These are phyloP conservation scores for Kwoniella europaea DNA, from an alignment of 768 basidiomycete genomes.

Conservation along the genomic window DNA sequence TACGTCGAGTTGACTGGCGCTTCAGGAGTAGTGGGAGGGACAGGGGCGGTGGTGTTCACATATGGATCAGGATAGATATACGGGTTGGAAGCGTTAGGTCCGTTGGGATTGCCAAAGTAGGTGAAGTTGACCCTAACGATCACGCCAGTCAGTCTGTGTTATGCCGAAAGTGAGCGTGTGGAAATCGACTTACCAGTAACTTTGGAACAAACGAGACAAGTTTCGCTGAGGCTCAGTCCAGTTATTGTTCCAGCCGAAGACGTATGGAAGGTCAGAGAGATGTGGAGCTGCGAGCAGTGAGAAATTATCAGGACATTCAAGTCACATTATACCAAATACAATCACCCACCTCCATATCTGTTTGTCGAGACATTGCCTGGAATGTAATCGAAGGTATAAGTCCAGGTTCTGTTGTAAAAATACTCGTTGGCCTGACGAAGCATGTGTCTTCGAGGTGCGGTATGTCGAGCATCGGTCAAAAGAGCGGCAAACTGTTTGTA, in stretches of 20 bases:
- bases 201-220: conserved; percentile 37
- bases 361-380: background rate
- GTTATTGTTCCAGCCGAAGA: conserved; percentile 20
- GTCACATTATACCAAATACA: background rate
- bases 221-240: conserved; percentile 34
- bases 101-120: conserved; percentile 46
- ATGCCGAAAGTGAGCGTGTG: background rate
- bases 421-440: conserved; percentile 37
- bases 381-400: conserved; percentile 47
- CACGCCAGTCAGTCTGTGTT: background rate
- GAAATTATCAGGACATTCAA: background rate
- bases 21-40: conserved; percentile 1
- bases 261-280: conserved; percentile 21
- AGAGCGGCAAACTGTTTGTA: conserved; percentile 48
- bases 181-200: conserved; percentile 49
- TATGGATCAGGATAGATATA: conserved; percentile 22
- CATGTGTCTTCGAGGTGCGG: conserved; percentile 47
- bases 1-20: conserved; percentile 17
- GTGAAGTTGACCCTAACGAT: conserved; percentile 49
- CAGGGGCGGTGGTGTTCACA: conserved; percentile 9
- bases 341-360: conserved; percentile 18
- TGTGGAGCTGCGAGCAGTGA: background rate
- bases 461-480: conserved; percentile 47
- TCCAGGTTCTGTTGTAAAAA: conserved; percentile 43
- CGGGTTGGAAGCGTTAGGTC: conserved; percentile 17